Base-by-base conservation (phyloP, 108 stramenopile genomes). In the Pseudonitzschia multiseries region DNA sequence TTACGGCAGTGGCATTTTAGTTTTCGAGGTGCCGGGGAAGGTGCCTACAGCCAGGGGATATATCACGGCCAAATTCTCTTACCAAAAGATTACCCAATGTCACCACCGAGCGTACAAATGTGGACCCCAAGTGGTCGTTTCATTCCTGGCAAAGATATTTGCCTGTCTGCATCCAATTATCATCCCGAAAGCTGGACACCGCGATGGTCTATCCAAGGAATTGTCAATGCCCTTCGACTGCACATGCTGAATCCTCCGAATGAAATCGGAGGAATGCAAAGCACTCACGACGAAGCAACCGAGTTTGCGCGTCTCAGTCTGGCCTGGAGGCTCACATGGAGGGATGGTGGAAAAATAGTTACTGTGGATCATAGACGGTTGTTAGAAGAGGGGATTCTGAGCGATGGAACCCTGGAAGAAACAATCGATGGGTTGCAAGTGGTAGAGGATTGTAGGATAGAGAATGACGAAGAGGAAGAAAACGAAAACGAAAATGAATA, bases 171-270 rank as follows among this genome's bases (percentile, higher is more conserved):
- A 0, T 87, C 86, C 31, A 72, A 79, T 56, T 97, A 89, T 70
- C 96, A 97, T 79, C 93, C 90, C 0, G 96, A 97, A 80, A 76
- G 86, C 20, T 97, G 96, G 96, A 91, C 87, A 44, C 91, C 94
- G 20, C 64, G 74, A 62, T 97, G 94, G 94, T 93, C 85, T 0
- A 77, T 96, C 0, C 57, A 86, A 6, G 80, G 84, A 1, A 66
- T 96, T 41, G 81, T 93, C 2, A 76, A 92, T 52, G 86, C 89
- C 10, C 74, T 96, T 22, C 74, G 91, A 51, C 21, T 92, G 46
- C 95, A 96, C 76, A 93, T 96, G 92, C 72, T 92, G 13, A 92
- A 89, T 12, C 64, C 53, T 13, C 86, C 92, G 0, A 82, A 87
- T 54, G 95, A 96, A 84, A 93, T 96, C 65, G 93, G 93, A 46